Conservation (phyloP, 768 basidiomycete species). For the Lepiota brunneoincarnata region DNA sequence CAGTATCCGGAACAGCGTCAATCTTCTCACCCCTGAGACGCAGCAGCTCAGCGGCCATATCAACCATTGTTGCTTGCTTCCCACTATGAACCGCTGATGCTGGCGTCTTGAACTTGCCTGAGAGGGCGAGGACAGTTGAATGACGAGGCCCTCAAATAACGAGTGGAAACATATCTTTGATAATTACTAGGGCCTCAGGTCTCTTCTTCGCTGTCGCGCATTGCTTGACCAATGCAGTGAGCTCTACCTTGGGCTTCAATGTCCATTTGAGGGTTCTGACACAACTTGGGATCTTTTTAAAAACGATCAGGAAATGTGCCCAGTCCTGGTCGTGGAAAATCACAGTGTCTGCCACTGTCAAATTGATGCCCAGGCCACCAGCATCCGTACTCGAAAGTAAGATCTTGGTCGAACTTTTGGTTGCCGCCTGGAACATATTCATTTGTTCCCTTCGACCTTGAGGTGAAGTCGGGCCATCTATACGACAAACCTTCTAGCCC, state of each 20-base stretch:
- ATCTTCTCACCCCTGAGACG: constrained; percentile 87
- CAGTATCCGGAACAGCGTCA: constrained; percentile 75
- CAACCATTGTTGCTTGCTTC: constrained; percentile 67
- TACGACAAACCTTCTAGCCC: no score
- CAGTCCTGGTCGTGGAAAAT: no score
- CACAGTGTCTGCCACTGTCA: no score
- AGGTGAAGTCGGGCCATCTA: no score
- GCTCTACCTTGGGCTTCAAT: constrained; percentile 96
- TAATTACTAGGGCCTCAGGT: constrained; percentile 93
- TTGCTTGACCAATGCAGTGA: constrained; percentile 89
- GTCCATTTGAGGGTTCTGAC: constrained; percentile 93
- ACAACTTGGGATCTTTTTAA: neutral
- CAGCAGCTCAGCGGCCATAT: constrained; percentile 77
- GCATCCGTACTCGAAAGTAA: no score
- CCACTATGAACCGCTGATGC: no score
- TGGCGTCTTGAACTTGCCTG: constrained; percentile 85
- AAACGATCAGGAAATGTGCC: neutral
- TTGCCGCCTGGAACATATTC: no score
- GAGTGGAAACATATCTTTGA: constrained; percentile 56
- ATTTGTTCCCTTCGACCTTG: no score
- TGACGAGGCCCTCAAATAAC: neutral
- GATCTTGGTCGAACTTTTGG: no score
- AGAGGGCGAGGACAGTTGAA: neutral
- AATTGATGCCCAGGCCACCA: no score
- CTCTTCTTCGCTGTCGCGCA: constrained; percentile 84